phyloP scores from a whole-genome alignment of 2,329 filamentous ascomycete species.

The Fusarium multiceps region DNA sequence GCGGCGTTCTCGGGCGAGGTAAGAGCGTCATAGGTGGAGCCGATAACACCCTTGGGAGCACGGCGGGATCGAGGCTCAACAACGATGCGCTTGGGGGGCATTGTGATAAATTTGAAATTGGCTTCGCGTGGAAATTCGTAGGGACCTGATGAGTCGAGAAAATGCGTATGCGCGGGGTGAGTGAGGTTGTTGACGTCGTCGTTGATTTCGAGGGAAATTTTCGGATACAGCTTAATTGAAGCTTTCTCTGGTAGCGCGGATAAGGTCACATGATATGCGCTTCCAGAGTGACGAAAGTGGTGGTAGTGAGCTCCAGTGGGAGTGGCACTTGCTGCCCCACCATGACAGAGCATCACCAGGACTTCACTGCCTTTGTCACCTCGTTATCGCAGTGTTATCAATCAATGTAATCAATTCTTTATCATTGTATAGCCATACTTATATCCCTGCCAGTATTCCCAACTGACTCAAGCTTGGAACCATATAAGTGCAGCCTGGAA shows the following conservation, averaged over 20 bases:
- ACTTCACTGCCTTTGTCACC: constrained; percentile 20
- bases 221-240: constrained; percentile 33
- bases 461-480: neutral
- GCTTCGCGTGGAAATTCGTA: neutral
- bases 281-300: neutral
- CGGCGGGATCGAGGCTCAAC: constrained; percentile 58
- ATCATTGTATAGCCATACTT: neutral
- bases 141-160: constrained; percentile 18
- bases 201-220: constrained; percentile 41
- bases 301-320: neutral
- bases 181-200: constrained; percentile 12
- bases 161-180: constrained; percentile 9
- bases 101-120: constrained; percentile 50
- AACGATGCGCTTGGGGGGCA: constrained; percentile 72
- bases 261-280: constrained; percentile 45
- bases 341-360: constrained; percentile 28
- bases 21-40: constrained; percentile 69
- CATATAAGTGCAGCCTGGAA: neutral
- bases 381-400: constrained; percentile 12
- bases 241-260: constrained; percentile 33
- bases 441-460: neutral
- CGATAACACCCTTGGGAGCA: constrained; percentile 64
- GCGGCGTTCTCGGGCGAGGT: constrained; percentile 75
- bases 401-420: constrained; percentile 3
- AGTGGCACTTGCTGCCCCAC: constrained; percentile 26